Evolutionary conservation across 441 rosid species (phyloP).

Genomic region (Adansonia gregorii): DNA sequence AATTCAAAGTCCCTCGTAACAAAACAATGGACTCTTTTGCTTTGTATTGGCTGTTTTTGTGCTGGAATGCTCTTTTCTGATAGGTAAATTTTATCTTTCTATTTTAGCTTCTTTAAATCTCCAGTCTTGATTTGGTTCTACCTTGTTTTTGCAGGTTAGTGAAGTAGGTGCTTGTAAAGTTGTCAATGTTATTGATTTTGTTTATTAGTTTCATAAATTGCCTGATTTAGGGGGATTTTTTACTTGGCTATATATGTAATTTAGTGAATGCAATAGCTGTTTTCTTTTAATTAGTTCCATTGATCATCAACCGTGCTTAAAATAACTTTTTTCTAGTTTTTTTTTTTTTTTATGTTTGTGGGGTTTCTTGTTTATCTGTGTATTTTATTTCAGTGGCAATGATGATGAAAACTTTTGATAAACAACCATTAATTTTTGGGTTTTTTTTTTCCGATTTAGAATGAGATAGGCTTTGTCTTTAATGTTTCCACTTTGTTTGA

Average conservation of each 20-base stretch:
- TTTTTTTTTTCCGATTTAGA: not conserved
- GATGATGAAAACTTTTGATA: slow-evolving; percentile 20
- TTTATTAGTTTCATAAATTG: slow-evolving; percentile 6
- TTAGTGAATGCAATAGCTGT: not conserved
- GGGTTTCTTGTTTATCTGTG: not conserved
- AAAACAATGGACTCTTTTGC: slow-evolving; percentile 70
- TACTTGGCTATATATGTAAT: not conserved
- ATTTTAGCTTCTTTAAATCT: slow-evolving; percentile 22
- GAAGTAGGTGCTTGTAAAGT: not conserved
- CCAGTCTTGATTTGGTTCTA: slow-evolving; percentile 9
- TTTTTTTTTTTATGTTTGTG: slow-evolving; percentile 1
- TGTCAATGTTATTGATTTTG: not conserved
- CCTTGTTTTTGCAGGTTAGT: not conserved
- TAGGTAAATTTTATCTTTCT: slow-evolving; percentile 47
- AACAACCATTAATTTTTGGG: not conserved
- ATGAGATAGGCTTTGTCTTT: not conserved
- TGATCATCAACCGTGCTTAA: not conserved
- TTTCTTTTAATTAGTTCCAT: not conserved
- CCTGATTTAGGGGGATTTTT: not conserved
- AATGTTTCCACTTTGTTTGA: slow-evolving; percentile 9
- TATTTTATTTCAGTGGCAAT: slow-evolving; percentile 6
- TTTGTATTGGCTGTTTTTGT: slow-evolving; percentile 86
- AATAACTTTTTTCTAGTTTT: not conserved
- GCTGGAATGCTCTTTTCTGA: slow-evolving; percentile 87
- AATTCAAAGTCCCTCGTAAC: slow-evolving; percentile 58